These are phyloP conservation scores for Diutina ranongensis DNA, from an alignment of 1,139 yeast genomes.

Conservation along the genomic window DNA sequence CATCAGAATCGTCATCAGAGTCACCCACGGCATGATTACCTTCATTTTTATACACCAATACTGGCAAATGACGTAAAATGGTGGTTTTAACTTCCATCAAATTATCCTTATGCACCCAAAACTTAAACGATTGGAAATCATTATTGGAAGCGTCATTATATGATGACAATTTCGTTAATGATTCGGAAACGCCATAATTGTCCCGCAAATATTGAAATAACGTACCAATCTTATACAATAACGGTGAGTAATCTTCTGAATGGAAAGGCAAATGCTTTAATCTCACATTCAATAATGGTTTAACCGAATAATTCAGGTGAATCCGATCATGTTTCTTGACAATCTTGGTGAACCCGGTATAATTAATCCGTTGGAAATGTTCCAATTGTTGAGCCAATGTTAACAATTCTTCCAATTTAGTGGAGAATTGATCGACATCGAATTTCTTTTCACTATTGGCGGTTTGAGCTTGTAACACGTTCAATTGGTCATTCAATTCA, in stretches of 20 bases:
- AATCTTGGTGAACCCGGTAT: constrained; percentile 88
- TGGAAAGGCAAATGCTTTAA: constrained; percentile 83
- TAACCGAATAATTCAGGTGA: constrained; percentile 76
- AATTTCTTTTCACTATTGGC: constrained; percentile 25
- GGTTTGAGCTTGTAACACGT: constrained; percentile 43
- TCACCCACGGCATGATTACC: constrained; percentile 19
- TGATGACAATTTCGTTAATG: constrained; percentile 33
- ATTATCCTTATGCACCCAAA: constrained; percentile 95
- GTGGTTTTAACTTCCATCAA: constrained; percentile 94
- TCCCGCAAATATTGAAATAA: constrained; percentile 75
- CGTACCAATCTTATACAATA: constrained; percentile 71
- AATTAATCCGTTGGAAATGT: constrained; percentile 80
- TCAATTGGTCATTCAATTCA: constrained; percentile 53
- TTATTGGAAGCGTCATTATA: constrained; percentile 33
- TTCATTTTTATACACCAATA: constrained; percentile 57
- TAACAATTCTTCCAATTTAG: constrained; percentile 60
- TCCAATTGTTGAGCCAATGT: constrained; percentile 77
- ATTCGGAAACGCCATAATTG: constrained; percentile 34
- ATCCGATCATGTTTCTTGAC: constrained; percentile 93
- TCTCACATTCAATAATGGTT: constrained; percentile 80
- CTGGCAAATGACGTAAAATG: constrained; percentile 86
- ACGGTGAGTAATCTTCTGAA: constrained; percentile 89
- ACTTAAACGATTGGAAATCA: constrained; percentile 69
- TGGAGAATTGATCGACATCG: constrained; percentile 46
- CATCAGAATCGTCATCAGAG: constrained; percentile 14